These are phyloP conservation scores for Populus tomentosa DNA, from an alignment of 441 rosid genomes.

Conservation along the genomic window DNA sequence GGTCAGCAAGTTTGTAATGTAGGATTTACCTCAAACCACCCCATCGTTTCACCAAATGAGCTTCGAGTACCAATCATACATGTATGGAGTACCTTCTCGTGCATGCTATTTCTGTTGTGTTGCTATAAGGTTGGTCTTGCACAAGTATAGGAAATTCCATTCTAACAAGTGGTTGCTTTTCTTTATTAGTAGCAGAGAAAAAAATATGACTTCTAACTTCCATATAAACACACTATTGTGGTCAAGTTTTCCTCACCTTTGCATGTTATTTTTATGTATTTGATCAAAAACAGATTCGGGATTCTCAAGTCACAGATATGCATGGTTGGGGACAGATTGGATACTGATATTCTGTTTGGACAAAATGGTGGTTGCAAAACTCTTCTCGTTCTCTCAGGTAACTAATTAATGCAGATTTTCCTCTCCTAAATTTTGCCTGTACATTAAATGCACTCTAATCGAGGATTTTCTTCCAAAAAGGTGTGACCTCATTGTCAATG, in stretches of 20 bases:
- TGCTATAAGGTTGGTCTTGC: background rate
- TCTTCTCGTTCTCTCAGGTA: conserved; percentile 86
- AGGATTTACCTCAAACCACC: background rate
- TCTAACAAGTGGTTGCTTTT: background rate
- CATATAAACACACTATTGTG: background rate
- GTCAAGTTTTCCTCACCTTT: background rate
- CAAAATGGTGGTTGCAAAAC: conserved; percentile 93
- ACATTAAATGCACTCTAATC: background rate
- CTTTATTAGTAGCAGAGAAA: background rate
- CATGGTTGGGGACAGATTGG: conserved; percentile 96
- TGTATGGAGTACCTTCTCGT: background rate
- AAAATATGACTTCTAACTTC: background rate
- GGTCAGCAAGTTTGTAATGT: background rate
- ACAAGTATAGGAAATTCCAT: background rate
- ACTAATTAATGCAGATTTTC: background rate
- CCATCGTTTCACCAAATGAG: background rate
- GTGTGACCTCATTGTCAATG: conserved; percentile 64
- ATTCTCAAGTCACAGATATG: conserved; percentile 72
- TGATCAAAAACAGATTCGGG: conserved; percentile 47
- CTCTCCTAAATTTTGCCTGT: background rate
- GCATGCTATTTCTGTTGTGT: background rate
- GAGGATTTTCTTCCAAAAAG: conserved; percentile 28
- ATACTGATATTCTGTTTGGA: conserved; percentile 89
- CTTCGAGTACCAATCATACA: background rate
- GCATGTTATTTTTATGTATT: background rate